A percentile compares a stretch with the other conserved stretches of the same genome.
These are phyloP conservation scores for Macrolepiota fuliginosa DNA, from an alignment of 768 basidiomycete genomes.

Conservation along the genomic window DNA sequence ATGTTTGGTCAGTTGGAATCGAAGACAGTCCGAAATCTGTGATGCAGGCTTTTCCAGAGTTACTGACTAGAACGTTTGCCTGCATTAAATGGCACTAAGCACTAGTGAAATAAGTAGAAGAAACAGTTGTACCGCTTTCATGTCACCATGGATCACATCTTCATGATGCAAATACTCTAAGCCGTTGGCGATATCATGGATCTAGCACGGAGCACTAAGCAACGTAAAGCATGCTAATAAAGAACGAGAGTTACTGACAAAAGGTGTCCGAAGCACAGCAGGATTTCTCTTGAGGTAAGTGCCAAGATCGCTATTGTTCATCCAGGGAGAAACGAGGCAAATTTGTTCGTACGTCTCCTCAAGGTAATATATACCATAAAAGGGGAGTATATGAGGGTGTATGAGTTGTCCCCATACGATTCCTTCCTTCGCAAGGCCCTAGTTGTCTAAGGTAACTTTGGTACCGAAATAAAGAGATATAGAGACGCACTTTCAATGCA, in stretches of 20 bases:
- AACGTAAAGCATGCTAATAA: not conserved
- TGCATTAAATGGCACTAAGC: not conserved
- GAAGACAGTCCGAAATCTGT: conserved; percentile 16
- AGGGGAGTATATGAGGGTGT: not conserved
- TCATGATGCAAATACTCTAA: conserved; percentile 14
- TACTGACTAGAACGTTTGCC: conserved; percentile 15
- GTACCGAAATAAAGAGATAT: not conserved
- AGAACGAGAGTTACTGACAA: conserved; percentile 1
- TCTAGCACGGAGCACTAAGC: not conserved
- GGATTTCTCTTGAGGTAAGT: conserved; percentile 5
- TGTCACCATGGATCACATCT: conserved; percentile 15
- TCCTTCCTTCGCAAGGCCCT: not conserved
- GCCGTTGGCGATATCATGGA: conserved; percentile 12
- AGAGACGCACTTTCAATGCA: conserved; percentile 11
- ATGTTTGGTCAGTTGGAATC: conserved; percentile 2
- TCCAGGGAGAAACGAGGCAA: conserved; percentile 10
- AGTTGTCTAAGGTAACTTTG: not conserved
- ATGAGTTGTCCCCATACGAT: not conserved
- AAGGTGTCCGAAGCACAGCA: not conserved
- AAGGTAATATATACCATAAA: too few species aligned
- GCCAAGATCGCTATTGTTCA: conserved; percentile 9
- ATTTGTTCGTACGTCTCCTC: too few species aligned
- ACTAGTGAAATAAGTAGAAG: not conserved
- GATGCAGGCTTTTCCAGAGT: conserved; percentile 13
- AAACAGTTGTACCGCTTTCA: conserved; percentile 14